A percentile compares a stretch with the other conserved stretches of the same genome.
These are phyloP conservation scores for Trichoderma sp. DNA, from an alignment of 2,329 filamentous ascomycete species.

Conservation along the genomic window DNA sequence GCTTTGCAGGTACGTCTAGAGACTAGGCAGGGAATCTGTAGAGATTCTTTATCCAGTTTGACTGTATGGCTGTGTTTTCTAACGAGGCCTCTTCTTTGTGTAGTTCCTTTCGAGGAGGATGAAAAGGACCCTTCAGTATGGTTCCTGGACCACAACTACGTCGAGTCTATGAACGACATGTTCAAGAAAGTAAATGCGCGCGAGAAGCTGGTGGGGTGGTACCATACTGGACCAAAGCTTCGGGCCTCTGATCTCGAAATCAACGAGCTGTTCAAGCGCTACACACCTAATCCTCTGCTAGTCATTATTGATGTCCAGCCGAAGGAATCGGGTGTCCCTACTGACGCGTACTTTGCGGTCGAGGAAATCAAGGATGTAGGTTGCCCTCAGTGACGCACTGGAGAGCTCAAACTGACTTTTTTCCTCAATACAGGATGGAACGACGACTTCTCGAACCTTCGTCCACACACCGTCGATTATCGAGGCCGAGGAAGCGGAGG, in stretches of 20 bases:
- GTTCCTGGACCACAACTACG: conserved; percentile 99
- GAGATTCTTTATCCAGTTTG: neutral
- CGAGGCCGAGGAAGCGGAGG: conserved; percentile 97
- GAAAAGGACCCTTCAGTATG: conserved; percentile 98
- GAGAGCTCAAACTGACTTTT: neutral
- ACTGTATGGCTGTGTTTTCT: neutral
- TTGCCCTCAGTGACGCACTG: neutral
- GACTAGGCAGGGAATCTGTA: neutral
- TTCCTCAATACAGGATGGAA: conserved; percentile 71
- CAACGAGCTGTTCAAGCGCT: conserved; percentile 99
- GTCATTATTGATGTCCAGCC: conserved; percentile 99
- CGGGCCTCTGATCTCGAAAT: conserved; percentile 96
- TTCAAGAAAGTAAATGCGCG: conserved; percentile 99
- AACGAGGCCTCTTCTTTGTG: conserved; percentile 22
- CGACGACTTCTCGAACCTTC: conserved; percentile 94
- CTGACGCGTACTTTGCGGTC: conserved; percentile 97
- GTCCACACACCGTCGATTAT: conserved; percentile 98
- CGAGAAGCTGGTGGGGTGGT: conserved; percentile 99
- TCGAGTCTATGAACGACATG: conserved; percentile 99
- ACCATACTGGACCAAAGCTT: conserved; percentile 96
- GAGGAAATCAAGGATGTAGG: conserved; percentile 98
- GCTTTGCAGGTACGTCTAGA: conserved; percentile 75
- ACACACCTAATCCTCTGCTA: conserved; percentile 91
- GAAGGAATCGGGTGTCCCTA: conserved; percentile 95
- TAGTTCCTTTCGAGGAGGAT: conserved; percentile 98